phyloP scores from a whole-genome alignment of 2,329 filamentous ascomycete genomes.

The Furcasterigmium sp. region DNA sequence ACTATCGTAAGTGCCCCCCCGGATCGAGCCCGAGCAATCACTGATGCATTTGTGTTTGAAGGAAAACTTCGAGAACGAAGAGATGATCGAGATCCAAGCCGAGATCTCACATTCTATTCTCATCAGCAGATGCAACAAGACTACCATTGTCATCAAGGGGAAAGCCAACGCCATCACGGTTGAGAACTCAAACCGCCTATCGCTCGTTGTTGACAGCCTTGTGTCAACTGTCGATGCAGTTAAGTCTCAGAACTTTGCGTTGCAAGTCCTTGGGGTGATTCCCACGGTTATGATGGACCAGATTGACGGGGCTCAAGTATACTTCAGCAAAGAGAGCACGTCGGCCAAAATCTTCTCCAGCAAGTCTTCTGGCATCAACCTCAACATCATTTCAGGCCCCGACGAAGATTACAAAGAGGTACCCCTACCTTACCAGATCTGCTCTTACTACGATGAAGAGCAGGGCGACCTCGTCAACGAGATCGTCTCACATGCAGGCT shows the following conservation, averaged over 20 bases:
- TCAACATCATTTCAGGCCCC: constrained; percentile 68
- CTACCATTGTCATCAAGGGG: constrained; percentile 80
- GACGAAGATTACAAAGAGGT: constrained; percentile 84
- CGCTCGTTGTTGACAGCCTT: constrained; percentile 81
- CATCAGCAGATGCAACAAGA: constrained; percentile 87
- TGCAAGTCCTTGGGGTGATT: constrained; percentile 83
- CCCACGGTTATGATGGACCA: constrained; percentile 90
- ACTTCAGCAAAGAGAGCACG: constrained; percentile 75
- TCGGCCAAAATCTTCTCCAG: constrained; percentile 80
- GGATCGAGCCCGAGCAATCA: not conserved
- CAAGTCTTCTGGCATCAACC: constrained; percentile 82
- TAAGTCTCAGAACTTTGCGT: constrained; percentile 88
- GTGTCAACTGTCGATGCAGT: constrained; percentile 92
- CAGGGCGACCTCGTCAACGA: constrained; percentile 79
- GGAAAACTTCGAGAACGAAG: constrained; percentile 85
- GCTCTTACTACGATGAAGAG: constrained; percentile 63
- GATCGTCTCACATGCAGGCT: constrained; percentile 93
- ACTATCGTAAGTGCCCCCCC: constrained; percentile 56
- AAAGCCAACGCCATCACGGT: constrained; percentile 97
- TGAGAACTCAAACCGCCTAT: constrained; percentile 81
- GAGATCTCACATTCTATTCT: constrained; percentile 83
- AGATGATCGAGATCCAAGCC: constrained; percentile 75
- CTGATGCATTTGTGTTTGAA: constrained; percentile 20
- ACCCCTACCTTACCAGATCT: constrained; percentile 84
- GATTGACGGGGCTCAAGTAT: constrained; percentile 84